Evolutionary conservation across 164 flowering plant genomes (phyloP).

Genomic region (Cinnamomum chago): DNA sequence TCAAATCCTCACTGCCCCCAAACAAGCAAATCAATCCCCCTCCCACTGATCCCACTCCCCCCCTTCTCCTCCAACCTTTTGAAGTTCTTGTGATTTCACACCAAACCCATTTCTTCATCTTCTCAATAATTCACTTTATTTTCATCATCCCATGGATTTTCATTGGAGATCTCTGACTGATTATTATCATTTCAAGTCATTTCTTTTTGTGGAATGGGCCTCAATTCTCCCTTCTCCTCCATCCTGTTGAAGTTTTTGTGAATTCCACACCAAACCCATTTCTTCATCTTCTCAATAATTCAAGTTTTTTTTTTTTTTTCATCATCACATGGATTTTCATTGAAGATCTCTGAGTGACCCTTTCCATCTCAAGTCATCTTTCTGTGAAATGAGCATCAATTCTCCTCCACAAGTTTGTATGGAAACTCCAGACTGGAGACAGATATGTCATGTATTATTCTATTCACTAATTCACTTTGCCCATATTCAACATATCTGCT

Average conservation of each 20-base stretch:
- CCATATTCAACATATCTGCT: not conserved
- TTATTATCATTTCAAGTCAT: not conserved
- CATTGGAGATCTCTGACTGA: not conserved
- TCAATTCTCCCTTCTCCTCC: constrained; percentile 33
- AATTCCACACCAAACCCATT: not conserved
- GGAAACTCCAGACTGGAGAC: constrained; percentile 84
- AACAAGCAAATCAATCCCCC: constrained; percentile 5
- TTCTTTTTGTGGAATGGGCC: constrained; percentile 38
- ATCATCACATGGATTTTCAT: not conserved
- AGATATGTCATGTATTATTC: constrained; percentile 38
- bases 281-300: not conserved
- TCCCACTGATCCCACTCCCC: not conserved
- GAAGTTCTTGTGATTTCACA: not conserved
- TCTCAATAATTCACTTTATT: not conserved
- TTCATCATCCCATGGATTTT: not conserved
- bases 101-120: not conserved
- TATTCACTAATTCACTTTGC: not conserved
- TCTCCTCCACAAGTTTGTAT: constrained; percentile 69
- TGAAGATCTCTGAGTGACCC: not conserved
- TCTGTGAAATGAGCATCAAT: constrained; percentile 49
- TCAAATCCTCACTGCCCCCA: not conserved
- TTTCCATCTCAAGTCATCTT: not conserved
- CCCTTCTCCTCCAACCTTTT: not conserved
- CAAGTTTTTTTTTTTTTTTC: not conserved
- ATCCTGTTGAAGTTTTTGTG: not conserved